Conservation (phyloP, 1,284 basidiomycete species). For the Mrakiaceae sp. region DNA sequence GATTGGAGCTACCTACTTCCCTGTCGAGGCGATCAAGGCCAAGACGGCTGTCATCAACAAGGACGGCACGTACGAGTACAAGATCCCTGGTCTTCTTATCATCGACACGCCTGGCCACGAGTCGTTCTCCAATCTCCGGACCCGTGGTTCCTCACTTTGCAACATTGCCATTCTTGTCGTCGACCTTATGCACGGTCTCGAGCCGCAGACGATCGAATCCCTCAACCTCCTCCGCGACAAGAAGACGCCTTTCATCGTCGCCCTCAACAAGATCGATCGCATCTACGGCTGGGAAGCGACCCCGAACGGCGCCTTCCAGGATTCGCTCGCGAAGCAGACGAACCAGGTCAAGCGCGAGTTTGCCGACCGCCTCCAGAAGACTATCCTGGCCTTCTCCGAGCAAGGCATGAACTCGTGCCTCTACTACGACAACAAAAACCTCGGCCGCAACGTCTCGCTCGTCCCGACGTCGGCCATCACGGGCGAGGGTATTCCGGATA, state of each 20-base stretch:
- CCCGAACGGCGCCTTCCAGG: slow-evolving; percentile 83
- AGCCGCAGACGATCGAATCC: slow-evolving; percentile 94
- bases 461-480: slow-evolving; percentile 97
- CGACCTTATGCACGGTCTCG: slow-evolving; percentile 98
- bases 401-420: slow-evolving; percentile 91
- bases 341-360: slow-evolving; percentile 80
- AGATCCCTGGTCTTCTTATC: slow-evolving; percentile 89
- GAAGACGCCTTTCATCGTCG: slow-evolving; percentile 98
- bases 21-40: slow-evolving; percentile 83
- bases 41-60: slow-evolving; percentile 89
- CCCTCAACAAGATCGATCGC: slow-evolving; percentile 99
- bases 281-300: slow-evolving; percentile 90
- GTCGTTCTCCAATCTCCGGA: slow-evolving; percentile 95
- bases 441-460: slow-evolving; percentile 85
- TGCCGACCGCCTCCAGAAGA: slow-evolving; percentile 74
- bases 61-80: slow-evolving; percentile 80
- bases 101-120: slow-evolving; percentile 99
- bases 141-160: slow-evolving; percentile 92
- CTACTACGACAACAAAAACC: slow-evolving; percentile 97
- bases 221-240: slow-evolving; percentile 82
- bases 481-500: slow-evolving; percentile 98
- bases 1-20: slow-evolving; percentile 99
- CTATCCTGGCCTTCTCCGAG: slow-evolving; percentile 87
- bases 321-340: slow-evolving; percentile 79
- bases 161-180: slow-evolving; percentile 99